Conservation (phyloP, 306 rosid genomes). For the Ochetophila trinervis region DNA sequence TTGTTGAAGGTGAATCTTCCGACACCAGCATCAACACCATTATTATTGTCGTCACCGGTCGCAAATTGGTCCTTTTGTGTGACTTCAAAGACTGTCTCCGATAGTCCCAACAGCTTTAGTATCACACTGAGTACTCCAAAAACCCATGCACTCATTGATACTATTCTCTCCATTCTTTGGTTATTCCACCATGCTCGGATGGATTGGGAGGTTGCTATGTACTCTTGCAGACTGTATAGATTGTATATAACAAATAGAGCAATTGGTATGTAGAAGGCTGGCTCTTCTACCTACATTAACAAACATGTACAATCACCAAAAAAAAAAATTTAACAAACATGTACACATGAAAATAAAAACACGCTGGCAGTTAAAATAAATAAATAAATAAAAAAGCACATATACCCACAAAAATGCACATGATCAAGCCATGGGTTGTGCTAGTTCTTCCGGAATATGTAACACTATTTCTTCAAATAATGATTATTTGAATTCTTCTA, state of each 20-base stretch:
- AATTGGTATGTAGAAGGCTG: conserved; percentile 34
- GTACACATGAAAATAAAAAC: background rate
- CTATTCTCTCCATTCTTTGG: conserved; percentile 50
- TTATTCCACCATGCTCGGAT: conserved; percentile 75
- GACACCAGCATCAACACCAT: conserved; percentile 14
- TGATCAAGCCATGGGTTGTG: too few relatives aligned
- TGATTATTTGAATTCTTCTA: too few relatives aligned
- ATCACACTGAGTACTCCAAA: conserved; percentile 37
- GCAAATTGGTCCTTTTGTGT: conserved; percentile 46
- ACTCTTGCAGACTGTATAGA: conserved; percentile 29
- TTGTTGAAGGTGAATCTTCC: conserved; percentile 48
- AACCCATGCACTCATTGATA: conserved; percentile 35
- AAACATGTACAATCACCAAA: too few relatives aligned
- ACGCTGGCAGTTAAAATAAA: too few relatives aligned
- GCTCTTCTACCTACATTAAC: conserved; percentile 35
- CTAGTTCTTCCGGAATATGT: too few relatives aligned
- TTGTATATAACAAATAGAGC: conserved; percentile 18
- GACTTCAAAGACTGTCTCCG: conserved; percentile 46
- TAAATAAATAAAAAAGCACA: too few relatives aligned
- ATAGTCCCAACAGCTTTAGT: conserved; percentile 39
- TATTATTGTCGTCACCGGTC: background rate
- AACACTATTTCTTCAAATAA: too few relatives aligned
- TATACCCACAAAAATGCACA: too few relatives aligned
- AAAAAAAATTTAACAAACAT: too few relatives aligned
- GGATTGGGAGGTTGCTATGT: conserved; percentile 35